Base-by-base conservation (phyloP, 768 basidiomycete genomes). In the Fomitopsis serialis region DNA sequence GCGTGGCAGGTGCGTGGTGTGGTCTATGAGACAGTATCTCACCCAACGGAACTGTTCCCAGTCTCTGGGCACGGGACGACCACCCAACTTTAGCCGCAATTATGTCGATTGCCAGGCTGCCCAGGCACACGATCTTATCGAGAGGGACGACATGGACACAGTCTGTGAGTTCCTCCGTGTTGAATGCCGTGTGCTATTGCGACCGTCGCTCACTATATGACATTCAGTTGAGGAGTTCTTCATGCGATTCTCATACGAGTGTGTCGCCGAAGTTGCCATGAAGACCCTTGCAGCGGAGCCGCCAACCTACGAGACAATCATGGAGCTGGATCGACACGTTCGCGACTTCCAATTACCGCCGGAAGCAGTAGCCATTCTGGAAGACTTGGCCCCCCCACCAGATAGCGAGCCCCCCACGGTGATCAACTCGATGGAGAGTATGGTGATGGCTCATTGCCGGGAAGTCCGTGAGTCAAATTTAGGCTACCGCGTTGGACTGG, bases 41-140 rank as follows among this genome's bases (percentile, higher is more conserved):
- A 42, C 22, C 54, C 56, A 50, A 48, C 42, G 42, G 19, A 8
- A 56, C 12, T 17, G 53, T 46, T 25, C 35, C 1, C 63, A 89
- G 87, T 81, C 84, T 59, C 71, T 90, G 11, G 78, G 78, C 50
- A 85, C 81, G 0, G 87, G 87, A 11, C 77, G 87, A 25, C 87
- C 87, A 0, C 87, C 87, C 0, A 77, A 80, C 1, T 84, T 89
- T 55, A 79, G 78, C 5, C 73, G 82, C 2, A 74, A 79, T 0
- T 89, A 83, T 56, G 73, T 86, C 45, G 87, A 90, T 66, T 88
- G 85, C 63, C 73, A 72, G 43, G 82, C 74, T 58, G 87, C 70
- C 70, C 49, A 56, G 40, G 68, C 69, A 7, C 56, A 52, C 17
- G 67, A 68, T 19, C 35, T 48, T 42, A 52, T 58, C 15, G 54